Evolutionary conservation across 306 rosid species (phyloP), one percentile per base, ranked within the genome.

Genomic region (Cucumis melo): DNA sequence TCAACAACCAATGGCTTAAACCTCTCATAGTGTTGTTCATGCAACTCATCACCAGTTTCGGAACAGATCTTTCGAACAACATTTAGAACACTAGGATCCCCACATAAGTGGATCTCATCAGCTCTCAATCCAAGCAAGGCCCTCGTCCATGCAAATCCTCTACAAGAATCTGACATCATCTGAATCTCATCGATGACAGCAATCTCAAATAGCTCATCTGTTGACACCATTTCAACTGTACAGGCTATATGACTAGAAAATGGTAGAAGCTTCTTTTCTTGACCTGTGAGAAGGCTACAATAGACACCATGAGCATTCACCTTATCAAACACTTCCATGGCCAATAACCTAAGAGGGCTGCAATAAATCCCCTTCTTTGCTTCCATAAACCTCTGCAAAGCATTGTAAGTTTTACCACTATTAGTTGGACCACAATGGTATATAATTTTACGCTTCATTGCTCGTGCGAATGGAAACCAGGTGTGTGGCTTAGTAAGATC

Each of bases 341-440:
- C 98, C 85, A 87, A 79, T 79, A 93, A 83, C 78, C 97, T 86
- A 13, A 93, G 96, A 21, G 97, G 97, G 81, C 98, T 86, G 53
- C 96, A 91, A 86, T 93, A 93, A 77, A 89, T 64, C n/a, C 96
- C 98, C 63, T 70, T 87, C 80, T 89, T 82, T 2, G 97, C 96
- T 79, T 88, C 97, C 96, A 91, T 93, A 84, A 86, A 93, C 50
- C 90, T 81, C 39, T 91, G 96, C 86, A 93, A 79, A 67, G 97
- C 98, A 82, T 93, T 93, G 82, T 89, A 93, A 1, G 97, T 93
- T 71, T 93, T 93, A 73, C 97, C 97, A 68, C 98, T 93, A 76
- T 91, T 93, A n/a, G 97, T 93, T 11, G 98, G 98, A 34, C 98
- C 98, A 74, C 96, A 91, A 66, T 93, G 98, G 81, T 91, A 93